Percentiles rank a stretch among this genome's conserved stretches.
Evolutionary conservation across 2,329 filamentous ascomycete species (phyloP).

Genomic region (Fusarium tricinctum): DNA sequence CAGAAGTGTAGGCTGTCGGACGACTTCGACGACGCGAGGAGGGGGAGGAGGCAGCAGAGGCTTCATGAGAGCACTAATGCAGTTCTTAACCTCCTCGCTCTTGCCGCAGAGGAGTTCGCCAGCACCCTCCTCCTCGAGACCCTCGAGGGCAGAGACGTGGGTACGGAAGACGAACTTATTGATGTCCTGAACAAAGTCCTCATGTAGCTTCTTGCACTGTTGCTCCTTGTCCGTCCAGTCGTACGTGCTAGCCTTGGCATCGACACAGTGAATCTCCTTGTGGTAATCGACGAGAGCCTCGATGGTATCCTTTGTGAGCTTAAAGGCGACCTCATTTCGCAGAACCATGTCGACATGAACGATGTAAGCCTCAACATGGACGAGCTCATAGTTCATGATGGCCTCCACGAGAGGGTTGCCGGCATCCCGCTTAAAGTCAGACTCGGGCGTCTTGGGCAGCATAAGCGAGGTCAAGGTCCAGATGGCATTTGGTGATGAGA

Average conservation of each 20-base stretch:
- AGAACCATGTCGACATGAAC: conserved; percentile 99
- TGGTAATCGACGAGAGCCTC: conserved; percentile 94
- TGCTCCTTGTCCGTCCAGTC: conserved; percentile 97
- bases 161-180: conserved; percentile 98
- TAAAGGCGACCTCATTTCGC: conserved; percentile 97
- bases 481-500: conserved; percentile 90
- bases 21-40: conserved; percentile 88
- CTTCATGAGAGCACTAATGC: conserved; percentile 87
- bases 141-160: conserved; percentile 89
- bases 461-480: conserved; percentile 96
- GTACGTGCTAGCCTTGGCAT: conserved; percentile 89
- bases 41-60: conserved; percentile 88
- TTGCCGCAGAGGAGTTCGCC: conserved; percentile 93
- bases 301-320: conserved; percentile 95
- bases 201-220: conserved; percentile 96
- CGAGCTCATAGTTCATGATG: conserved; percentile 90
- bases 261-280: conserved; percentile 93
- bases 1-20: conserved; percentile 86
- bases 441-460: conserved; percentile 88
- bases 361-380: conserved; percentile 96
- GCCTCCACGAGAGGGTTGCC: conserved; percentile 72
- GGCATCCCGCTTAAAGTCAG: conserved; percentile 85
- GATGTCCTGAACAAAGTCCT: conserved; percentile 94
- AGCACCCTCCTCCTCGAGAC: conserved; percentile 94
- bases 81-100: conserved; percentile 92